Percentiles rank a stretch among this genome's conserved stretches.
These are phyloP conservation scores for Dactylellina leptospora DNA, from an alignment of 2,329 filamentous ascomycete genomes.

Conservation along the genomic window DNA sequence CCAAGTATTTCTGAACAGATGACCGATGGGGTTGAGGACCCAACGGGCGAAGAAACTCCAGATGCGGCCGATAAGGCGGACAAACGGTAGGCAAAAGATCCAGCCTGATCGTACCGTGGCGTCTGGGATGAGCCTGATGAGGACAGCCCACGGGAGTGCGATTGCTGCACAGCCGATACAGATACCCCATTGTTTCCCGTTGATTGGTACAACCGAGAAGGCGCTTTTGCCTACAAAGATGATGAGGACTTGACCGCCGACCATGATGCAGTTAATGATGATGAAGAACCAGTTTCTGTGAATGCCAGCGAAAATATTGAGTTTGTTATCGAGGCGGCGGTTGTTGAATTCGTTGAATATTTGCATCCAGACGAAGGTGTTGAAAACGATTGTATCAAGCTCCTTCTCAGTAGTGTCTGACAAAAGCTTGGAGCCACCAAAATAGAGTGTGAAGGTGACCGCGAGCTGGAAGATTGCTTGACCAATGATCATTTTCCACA, in stretches of 20 bases:
- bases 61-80: conserved; percentile 60
- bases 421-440: conserved; percentile 72
- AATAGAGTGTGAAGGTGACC: conserved; percentile 83
- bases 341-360: conserved; percentile 97
- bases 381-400: conserved; percentile 87
- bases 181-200: conserved; percentile 82
- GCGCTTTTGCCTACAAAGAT: conserved; percentile 83
- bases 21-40: conserved; percentile 39
- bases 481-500: conserved; percentile 99
- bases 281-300: conserved; percentile 88
- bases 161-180: conserved; percentile 82
- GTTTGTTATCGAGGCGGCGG: conserved; percentile 88
- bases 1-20: conserved; percentile 49
- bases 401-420: conserved; percentile 66
- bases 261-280: conserved; percentile 83
- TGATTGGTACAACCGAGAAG: conserved; percentile 77
- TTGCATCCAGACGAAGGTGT: conserved; percentile 99
- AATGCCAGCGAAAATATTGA: conserved; percentile 94
- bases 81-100: conserved; percentile 65
- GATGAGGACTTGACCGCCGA: conserved; percentile 87
- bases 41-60: conserved; percentile 47
- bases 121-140: conserved; percentile 85
- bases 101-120: conserved; percentile 66
- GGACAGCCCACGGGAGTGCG: conserved; percentile 83
- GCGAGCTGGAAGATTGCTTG: conserved; percentile 88